Conservation (phyloP, 192 early-diverging fungal genomes). For the Oehlia diaphana region DNA sequence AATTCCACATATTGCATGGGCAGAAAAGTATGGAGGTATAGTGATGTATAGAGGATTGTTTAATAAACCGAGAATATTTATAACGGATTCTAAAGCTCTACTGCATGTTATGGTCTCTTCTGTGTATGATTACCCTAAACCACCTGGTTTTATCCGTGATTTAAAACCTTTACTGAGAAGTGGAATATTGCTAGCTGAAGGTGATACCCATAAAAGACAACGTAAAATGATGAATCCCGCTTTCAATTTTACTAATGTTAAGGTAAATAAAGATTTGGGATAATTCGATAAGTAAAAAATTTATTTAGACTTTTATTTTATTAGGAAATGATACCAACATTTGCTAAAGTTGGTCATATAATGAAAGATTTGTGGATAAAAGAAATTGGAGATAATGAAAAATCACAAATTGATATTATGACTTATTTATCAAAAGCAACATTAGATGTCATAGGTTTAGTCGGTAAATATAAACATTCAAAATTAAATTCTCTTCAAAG, state of each 20-base stretch:
- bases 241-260: slow-evolving; percentile 46
- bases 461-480: slow-evolving; percentile 26
- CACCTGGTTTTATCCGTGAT: slow-evolving; percentile 29
- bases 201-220: slow-evolving; percentile 49
- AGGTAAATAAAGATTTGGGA: slow-evolving; percentile 36
- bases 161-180: slow-evolving; percentile 44
- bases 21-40: slow-evolving; percentile 52
- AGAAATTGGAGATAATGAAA: slow-evolving; percentile 27
- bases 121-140: slow-evolving; percentile 49
- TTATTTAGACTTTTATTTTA: neutral
- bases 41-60: slow-evolving; percentile 49
- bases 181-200: slow-evolving; percentile 55
- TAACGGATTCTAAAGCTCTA: slow-evolving; percentile 51
- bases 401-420: slow-evolving; percentile 42
- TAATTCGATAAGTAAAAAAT: neutral
- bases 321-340: slow-evolving; percentile 29
- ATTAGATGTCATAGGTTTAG: slow-evolving; percentile 48
- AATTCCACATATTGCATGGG: slow-evolving; percentile 47
- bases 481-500: too few relatives aligned
- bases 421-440: slow-evolving; percentile 41
- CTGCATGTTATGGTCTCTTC: slow-evolving; percentile 46
- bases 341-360: slow-evolving; percentile 33
- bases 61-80: slow-evolving; percentile 36
- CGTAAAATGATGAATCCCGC: slow-evolving; percentile 61
- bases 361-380: slow-evolving; percentile 43